phyloP scores from a whole-genome alignment of 164 flowering plant species.

The Piper longum region DNA sequence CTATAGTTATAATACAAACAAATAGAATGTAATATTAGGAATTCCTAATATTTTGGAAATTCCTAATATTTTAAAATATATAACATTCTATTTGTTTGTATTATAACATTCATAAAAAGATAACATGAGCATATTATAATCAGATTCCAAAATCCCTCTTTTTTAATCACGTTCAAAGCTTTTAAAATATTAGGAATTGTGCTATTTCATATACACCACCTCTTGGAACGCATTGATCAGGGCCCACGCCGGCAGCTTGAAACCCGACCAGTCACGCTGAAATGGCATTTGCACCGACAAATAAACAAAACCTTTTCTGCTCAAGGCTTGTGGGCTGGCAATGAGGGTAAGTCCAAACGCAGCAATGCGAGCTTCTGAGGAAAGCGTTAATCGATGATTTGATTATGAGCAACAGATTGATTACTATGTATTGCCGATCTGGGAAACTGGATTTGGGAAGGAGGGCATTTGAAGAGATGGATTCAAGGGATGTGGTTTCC shows the following conservation, averaged over 20 bases:
- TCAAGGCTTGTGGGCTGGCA: conserved; percentile 27
- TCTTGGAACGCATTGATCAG: conserved; percentile 27
- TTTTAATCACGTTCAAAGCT: too few species aligned
- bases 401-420: conserved; percentile 26
- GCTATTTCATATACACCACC: conserved; percentile 4
- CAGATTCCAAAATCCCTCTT: too few species aligned
- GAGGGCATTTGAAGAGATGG: conserved; percentile 18
- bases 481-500: conserved; percentile 26
- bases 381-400: conserved; percentile 20
- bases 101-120: too few species aligned
- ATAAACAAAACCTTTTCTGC: conserved; percentile 26
- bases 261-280: conserved; percentile 10
- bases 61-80: too few species aligned
- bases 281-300: conserved; percentile 13
- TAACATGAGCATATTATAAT: too few species aligned
- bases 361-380: conserved; percentile 29
- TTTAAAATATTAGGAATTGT: too few species aligned
- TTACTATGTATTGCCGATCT: conserved; percentile 29
- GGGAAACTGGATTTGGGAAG: conserved; percentile 13
- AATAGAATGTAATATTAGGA: too few species aligned
- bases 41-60: too few species aligned
- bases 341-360: conserved; percentile 13
- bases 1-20: too few species aligned
- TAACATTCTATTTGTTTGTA: too few species aligned
- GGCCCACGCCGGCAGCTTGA: conserved; percentile 12